phyloP scores from a whole-genome alignment of 1,284 basidiomycete species.

The Trichosporon sp. region DNA sequence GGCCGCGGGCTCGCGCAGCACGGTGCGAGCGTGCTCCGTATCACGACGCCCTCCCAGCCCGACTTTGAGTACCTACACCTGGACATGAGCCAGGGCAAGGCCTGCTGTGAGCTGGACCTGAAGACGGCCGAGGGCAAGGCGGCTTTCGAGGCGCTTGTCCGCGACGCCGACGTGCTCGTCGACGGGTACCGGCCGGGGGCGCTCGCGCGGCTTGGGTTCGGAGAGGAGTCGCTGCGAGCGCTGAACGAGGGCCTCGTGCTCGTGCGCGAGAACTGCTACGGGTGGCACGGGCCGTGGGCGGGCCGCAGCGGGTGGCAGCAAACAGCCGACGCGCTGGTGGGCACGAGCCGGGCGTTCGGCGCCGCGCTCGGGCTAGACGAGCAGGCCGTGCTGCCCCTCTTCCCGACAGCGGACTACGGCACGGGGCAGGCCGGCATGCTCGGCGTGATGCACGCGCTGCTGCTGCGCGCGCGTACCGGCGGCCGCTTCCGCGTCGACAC shows the following conservation, averaged over 20 bases:
- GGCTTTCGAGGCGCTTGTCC: not conserved
- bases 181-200: conserved; percentile 18
- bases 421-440: conserved; percentile 9
- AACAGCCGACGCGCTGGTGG: conserved; percentile 10
- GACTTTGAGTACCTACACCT: conserved; percentile 10
- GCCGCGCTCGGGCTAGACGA: conserved; percentile 4
- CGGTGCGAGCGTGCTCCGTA: conserved; percentile 15
- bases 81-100: conserved; percentile 17
- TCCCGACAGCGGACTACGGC: conserved; percentile 16
- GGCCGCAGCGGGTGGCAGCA: conserved; percentile 17
- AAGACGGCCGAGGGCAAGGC: conserved; percentile 7
- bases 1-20: conserved; percentile 16
- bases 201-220: conserved; percentile 10
- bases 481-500: conserved; percentile 13
- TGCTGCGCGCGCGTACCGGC: conserved; percentile 7
- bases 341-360: conserved; percentile 6
- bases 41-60: conserved; percentile 6
- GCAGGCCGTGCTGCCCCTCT: conserved; percentile 12
- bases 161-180: conserved; percentile 14
- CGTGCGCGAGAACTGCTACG: conserved; percentile 21
- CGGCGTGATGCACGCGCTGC: conserved; percentile 14
- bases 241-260: conserved; percentile 7
- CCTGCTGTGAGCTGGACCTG: conserved; percentile 10
- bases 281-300: conserved; percentile 16
- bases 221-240: conserved; percentile 7